A percentile compares a stretch with the other conserved stretches of the same genome.
phyloP scores from a whole-genome alignment of 2,329 filamentous ascomycete genomes.

The Hypomyces rosellus region DNA sequence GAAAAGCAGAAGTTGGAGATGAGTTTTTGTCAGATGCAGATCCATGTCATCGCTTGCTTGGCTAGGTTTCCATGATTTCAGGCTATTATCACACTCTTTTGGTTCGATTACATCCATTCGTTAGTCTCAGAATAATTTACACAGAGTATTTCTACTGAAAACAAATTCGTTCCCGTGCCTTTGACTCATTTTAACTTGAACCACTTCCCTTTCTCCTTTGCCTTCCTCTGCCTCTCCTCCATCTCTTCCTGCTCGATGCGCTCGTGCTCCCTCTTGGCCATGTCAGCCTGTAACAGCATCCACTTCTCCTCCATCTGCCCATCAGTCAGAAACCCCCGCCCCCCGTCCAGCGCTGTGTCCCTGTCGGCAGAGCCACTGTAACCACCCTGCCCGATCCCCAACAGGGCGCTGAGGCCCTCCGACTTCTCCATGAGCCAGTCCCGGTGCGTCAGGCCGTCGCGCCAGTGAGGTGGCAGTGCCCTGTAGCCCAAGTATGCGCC shows the following conservation, averaged over 20 bases:
- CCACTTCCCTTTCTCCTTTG: conserved; percentile 12
- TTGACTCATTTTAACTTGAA: background rate
- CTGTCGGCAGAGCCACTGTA: conserved; percentile 31
- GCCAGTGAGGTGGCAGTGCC: conserved; percentile 42
- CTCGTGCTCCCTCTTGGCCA: conserved; percentile 23
- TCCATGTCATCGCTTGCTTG: too few species aligned
- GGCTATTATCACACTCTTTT: too few species aligned
- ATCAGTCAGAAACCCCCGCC: conserved; percentile 31
- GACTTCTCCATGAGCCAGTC: conserved; percentile 41
- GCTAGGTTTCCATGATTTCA: too few species aligned
- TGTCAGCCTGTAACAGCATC: conserved; percentile 26
- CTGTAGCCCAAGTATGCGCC: conserved; percentile 43
- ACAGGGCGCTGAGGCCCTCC: conserved; percentile 31
- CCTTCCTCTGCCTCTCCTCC: conserved; percentile 10
- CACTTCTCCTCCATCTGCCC: conserved; percentile 30
- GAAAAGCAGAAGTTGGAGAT: too few species aligned
- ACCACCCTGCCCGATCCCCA: conserved; percentile 29
- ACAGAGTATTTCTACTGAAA: too few species aligned
- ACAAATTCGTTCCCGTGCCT: too few species aligned
- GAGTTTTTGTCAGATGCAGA: too few species aligned
- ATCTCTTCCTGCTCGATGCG: conserved; percentile 19
- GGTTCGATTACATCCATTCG: too few species aligned
- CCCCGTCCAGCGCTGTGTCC: conserved; percentile 37
- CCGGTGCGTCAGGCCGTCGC: conserved; percentile 37
- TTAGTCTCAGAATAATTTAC: too few species aligned